These are phyloP conservation scores for Phytophthora litchii DNA, from an alignment of 352 stramenopile genomes.

Conservation along the genomic window DNA sequence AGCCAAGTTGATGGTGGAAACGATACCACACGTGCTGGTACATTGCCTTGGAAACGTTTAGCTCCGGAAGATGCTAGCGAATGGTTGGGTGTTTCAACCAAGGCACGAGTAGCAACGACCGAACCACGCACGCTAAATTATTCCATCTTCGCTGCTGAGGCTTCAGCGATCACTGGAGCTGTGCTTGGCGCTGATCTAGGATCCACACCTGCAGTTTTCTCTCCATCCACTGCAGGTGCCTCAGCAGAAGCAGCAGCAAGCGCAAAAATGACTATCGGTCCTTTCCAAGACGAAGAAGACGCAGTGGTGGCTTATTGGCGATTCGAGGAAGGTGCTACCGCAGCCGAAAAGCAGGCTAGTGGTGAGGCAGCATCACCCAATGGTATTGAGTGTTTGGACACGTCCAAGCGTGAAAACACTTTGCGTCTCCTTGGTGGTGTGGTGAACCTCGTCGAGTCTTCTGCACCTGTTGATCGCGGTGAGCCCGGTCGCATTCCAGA, in stretches of 20 bases:
- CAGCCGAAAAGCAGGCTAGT: conserved; percentile 20
- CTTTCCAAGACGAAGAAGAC: conserved; percentile 86
- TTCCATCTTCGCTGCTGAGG: conserved; percentile 40
- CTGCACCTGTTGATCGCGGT: conserved; percentile 72
- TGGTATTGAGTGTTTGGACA: conserved; percentile 69
- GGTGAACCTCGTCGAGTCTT: conserved; percentile 57
- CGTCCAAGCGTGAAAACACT: conserved; percentile 84
- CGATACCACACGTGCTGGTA: conserved; percentile 37
- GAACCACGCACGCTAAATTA: conserved; percentile 66
- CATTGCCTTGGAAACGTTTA: conserved; percentile 71
- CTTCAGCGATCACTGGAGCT: conserved; percentile 15
- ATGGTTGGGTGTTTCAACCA: conserved; percentile 51
- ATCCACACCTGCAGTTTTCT: conserved; percentile 4
- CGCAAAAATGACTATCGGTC: conserved; percentile 74
- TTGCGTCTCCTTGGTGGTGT: conserved; percentile 50
- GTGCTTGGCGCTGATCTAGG: conserved; percentile 10
- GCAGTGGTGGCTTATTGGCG: conserved; percentile 86
- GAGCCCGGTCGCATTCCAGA: conserved; percentile 75
- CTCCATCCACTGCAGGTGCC: conserved; percentile 9
- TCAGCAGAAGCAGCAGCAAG: conserved; percentile 18
- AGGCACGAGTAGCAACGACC: conserved; percentile 51
- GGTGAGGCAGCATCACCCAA: conserved; percentile 16
- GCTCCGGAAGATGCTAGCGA: conserved; percentile 73
- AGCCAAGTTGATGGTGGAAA: conserved; percentile 16
- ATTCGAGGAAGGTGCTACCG: conserved; percentile 75